These are phyloP conservation scores for Chlamydomonas sp. DNA, from an alignment of 139 green algal genomes.

Conservation along the genomic window DNA sequence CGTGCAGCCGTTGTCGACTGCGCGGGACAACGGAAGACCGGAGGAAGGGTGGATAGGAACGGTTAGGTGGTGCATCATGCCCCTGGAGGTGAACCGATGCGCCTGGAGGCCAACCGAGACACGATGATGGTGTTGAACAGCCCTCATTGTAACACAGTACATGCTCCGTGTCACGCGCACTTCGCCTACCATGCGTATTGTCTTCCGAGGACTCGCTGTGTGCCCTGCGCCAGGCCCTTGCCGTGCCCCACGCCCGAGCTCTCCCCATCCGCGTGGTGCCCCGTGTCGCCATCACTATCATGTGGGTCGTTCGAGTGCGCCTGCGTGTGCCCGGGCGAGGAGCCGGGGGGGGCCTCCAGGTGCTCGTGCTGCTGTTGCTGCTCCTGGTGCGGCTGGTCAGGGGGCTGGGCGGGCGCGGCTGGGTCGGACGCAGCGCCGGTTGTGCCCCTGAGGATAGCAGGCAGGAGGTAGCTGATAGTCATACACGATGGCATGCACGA, in stretches of 20 bases:
- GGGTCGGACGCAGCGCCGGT: too few species aligned
- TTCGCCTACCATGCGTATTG: slow-evolving; percentile 12
- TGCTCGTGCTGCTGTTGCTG: not conserved
- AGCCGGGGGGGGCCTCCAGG: too few species aligned
- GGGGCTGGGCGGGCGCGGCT: too few species aligned
- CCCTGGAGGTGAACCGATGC: too few species aligned
- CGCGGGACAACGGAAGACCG: too few species aligned
- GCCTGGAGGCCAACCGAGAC: too few species aligned
- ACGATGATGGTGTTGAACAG: not conserved
- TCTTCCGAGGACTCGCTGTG: slow-evolving; percentile 35
- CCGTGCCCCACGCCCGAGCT: slow-evolving; percentile 26
- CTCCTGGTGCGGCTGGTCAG: not conserved
- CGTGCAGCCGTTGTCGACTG: too few species aligned
- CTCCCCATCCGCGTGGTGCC: slow-evolving; percentile 16
- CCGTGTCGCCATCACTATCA: slow-evolving; percentile 31
- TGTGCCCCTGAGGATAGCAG: too few species aligned
- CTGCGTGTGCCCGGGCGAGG: not conserved
- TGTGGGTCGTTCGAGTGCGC: not conserved
- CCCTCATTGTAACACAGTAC: not conserved
- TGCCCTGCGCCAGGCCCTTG: not conserved
- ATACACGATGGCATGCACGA: not conserved
- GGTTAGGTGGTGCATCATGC: too few species aligned
- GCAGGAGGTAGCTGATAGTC: not conserved
- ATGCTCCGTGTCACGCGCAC: not conserved
- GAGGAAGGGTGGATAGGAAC: too few species aligned